A percentile compares a stretch with the other conserved stretches of the same genome.
These are phyloP conservation scores for Hydrangea macrophylla DNA, from an alignment of 148 eudicot genomes.

Conservation along the genomic window DNA sequence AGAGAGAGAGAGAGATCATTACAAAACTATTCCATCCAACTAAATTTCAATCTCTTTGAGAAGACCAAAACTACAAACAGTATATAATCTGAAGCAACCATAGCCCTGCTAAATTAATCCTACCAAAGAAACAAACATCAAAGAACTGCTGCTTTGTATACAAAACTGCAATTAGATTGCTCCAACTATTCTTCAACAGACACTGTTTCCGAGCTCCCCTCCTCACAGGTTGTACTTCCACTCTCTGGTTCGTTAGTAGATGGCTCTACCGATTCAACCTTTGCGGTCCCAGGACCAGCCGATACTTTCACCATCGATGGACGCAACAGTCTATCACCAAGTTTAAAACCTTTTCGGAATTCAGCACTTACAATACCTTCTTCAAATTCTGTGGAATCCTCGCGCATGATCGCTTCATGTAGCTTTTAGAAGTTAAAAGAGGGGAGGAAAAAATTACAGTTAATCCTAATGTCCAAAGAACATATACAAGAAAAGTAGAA, in stretches of 20 bases:
- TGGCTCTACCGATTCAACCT: conserved; percentile 34
- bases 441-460: background rate
- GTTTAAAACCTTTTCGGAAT: conserved; percentile 67
- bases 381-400: conserved; percentile 65
- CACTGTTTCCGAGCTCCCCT: conserved; percentile 24
- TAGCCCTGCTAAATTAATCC: background rate
- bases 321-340: conserved; percentile 77
- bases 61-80: background rate
- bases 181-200: conserved; percentile 18
- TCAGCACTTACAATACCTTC: conserved; percentile 66
- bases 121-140: background rate
- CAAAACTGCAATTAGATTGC: conserved; percentile 15
- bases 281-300: conserved; percentile 82
- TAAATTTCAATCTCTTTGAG: background rate
- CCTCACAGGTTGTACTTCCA: conserved; percentile 27
- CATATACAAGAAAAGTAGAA: background rate
- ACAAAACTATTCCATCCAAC: no score
- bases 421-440: conserved; percentile 43
- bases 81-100: background rate
- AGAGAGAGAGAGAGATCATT: no score
- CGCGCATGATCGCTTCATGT: conserved; percentile 93
- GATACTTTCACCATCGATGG: conserved; percentile 95
- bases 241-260: conserved; percentile 29
- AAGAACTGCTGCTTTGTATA: conserved; percentile 6
- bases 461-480: background rate